Conservation (phyloP, 1,284 basidiomycete genomes). For the Sporisorium iseilematis-ciliati region DNA sequence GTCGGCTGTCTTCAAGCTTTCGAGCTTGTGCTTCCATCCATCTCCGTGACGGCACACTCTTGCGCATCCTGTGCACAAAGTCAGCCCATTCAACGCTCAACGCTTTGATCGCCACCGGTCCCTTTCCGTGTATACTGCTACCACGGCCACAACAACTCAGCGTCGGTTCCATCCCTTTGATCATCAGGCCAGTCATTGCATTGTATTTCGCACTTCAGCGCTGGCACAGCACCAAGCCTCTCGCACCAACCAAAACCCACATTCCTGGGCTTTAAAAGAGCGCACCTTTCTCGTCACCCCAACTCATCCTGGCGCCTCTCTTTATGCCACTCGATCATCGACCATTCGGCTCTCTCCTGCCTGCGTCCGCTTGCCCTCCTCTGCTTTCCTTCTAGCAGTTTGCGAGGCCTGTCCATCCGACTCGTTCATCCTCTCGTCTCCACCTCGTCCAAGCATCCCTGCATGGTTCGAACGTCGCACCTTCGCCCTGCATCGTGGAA, state of each 20-base stretch:
- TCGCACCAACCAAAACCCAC: neutral
- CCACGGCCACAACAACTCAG: neutral
- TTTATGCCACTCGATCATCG: neutral
- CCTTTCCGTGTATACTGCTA: neutral
- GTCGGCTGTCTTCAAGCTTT: neutral
- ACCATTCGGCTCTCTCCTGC: neutral
- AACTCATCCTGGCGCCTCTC: neutral
- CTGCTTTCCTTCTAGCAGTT: neutral
- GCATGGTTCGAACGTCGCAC: conserved; percentile 4
- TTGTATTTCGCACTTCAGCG: neutral
- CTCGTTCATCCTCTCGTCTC: neutral
- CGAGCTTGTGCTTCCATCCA: neutral
- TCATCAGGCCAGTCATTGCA: neutral
- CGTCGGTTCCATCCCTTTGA: neutral
- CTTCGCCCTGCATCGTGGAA: neutral
- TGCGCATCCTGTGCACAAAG: neutral
- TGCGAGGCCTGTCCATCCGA: neutral
- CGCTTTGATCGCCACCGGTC: neutral
- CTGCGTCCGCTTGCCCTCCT: neutral
- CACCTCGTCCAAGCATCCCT: conserved; percentile 1
- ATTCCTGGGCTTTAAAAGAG: neutral
- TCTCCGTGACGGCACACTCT: neutral
- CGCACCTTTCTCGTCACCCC: too few relatives aligned
- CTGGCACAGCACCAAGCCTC: neutral
- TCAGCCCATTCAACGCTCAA: neutral